These are phyloP conservation scores for Ceratocystis alfenasii DNA, from an alignment of 2,329 filamentous ascomycete genomes.

Conservation along the genomic window DNA sequence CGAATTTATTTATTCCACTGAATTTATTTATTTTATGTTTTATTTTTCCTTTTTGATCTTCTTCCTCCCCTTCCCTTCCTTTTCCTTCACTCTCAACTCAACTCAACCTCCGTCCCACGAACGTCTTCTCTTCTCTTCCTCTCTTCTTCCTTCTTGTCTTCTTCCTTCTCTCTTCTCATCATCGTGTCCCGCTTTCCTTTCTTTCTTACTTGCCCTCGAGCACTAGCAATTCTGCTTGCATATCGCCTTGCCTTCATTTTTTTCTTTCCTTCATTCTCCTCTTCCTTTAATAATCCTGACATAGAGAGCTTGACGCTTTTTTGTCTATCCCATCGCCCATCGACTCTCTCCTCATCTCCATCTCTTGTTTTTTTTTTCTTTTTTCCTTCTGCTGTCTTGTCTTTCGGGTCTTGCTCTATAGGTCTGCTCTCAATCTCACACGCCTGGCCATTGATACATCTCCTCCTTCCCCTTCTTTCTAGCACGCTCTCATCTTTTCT, in stretches of 20 bases:
- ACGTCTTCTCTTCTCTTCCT: constrained; percentile 11
- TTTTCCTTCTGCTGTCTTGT: constrained; percentile 12
- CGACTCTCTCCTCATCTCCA: constrained; percentile 22
- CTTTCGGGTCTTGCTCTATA: too few relatives aligned
- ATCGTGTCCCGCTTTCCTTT: constrained; percentile 10
- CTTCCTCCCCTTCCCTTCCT: constrained; percentile 12
- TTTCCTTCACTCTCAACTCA: too few relatives aligned
- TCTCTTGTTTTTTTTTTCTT: not conserved
- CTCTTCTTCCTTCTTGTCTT: constrained; percentile 13
- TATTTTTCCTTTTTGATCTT: constrained; percentile 12
- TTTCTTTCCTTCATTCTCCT: constrained; percentile 25
- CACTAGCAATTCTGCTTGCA: not conserved
- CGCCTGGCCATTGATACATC: not conserved
- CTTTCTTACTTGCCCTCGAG: not conserved
- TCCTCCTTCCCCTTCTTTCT: constrained; percentile 16
- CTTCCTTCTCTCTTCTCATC: not conserved
- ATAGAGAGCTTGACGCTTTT: not conserved
- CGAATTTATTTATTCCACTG: not conserved
- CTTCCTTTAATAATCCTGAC: constrained; percentile 24
- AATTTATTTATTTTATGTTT: constrained; percentile 1
- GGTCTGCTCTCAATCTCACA: not conserved
- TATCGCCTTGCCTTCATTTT: constrained; percentile 6
- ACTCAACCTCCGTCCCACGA: constrained; percentile 7
- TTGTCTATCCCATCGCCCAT: constrained; percentile 12
- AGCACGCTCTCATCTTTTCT: constrained; percentile 17